These are phyloP conservation scores for Syncephalis plumigaleata DNA, from an alignment of 371 early-diverging fungal genomes.

Conservation along the genomic window DNA sequence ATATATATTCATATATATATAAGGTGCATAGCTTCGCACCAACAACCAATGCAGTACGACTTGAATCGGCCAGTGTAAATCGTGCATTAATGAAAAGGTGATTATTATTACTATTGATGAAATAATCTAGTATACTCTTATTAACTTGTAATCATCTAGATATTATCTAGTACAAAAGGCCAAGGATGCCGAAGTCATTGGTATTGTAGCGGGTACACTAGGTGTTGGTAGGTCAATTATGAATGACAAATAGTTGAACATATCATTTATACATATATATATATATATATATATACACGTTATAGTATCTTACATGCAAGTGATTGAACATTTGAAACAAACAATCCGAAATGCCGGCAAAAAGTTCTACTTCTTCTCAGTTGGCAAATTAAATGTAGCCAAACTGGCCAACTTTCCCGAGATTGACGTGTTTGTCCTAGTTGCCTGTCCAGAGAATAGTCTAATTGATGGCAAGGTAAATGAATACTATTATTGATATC, in stretches of 20 bases:
- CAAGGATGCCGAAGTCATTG: constrained; percentile 81
- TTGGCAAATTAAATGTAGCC: constrained; percentile 88
- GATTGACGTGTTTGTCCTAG: constrained; percentile 78
- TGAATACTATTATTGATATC: neutral
- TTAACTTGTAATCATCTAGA: constrained; percentile 10
- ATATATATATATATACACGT: neutral
- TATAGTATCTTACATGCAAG: constrained; percentile 60
- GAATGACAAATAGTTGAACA: neutral
- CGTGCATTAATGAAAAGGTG: constrained; percentile 55
- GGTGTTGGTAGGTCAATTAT: constrained; percentile 62
- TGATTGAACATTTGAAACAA: constrained; percentile 61
- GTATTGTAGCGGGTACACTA: constrained; percentile 90
- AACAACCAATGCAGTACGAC: constrained; percentile 20
- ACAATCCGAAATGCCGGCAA: constrained; percentile 53
- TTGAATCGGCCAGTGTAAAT: constrained; percentile 46
- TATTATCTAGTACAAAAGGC: constrained; percentile 77
- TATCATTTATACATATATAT: too few relatives aligned
- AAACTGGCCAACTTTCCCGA: constrained; percentile 94
- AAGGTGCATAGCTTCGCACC: constrained; percentile 39
- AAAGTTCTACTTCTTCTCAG: constrained; percentile 78
- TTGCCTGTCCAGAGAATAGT: constrained; percentile 88
- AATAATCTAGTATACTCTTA: neutral
- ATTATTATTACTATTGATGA: neutral
- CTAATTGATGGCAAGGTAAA: constrained; percentile 69
- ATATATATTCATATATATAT: too few relatives aligned